A percentile compares a stretch with the other conserved stretches of the same genome.
Evolutionary conservation across 176 grass and related monocot species (phyloP).

Genomic region (Rhynchospora pubera): DNA sequence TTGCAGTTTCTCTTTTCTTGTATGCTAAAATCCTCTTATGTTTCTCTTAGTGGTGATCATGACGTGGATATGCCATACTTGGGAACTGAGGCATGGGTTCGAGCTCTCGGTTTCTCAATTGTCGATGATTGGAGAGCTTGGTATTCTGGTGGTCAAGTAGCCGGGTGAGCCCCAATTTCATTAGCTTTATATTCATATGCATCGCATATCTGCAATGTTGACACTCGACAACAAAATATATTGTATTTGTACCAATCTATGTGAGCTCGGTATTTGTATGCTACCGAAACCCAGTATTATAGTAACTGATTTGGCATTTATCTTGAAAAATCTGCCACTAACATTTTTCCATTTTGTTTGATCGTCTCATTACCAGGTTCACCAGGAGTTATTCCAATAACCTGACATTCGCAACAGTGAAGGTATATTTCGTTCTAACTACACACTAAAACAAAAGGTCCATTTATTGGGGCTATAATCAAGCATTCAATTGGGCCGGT

Average conservation of each 20-base stretch:
- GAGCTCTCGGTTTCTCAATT: conserved; percentile 41
- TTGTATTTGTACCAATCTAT: no score
- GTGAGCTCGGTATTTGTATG: no score
- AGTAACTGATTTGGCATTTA: no score
- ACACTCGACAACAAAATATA: background rate
- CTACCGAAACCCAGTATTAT: background rate
- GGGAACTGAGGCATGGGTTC: conserved; percentile 52
- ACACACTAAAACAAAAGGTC: background rate
- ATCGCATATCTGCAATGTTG: background rate
- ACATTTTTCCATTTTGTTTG: background rate
- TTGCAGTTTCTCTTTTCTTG: background rate
- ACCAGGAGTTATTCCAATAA: conserved; percentile 53
- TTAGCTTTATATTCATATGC: background rate
- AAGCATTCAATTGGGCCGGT: background rate
- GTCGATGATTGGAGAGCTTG: conserved; percentile 48
- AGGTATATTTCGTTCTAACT: conserved; percentile 32
- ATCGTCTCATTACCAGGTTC: conserved; percentile 28
- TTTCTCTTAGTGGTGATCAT: conserved; percentile 46
- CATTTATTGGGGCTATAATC: background rate
- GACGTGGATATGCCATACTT: conserved; percentile 11
- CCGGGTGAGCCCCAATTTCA: conserved; percentile 33
- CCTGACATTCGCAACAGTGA: conserved; percentile 59
- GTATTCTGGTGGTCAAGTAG: conserved; percentile 40
- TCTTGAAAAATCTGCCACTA: background rate
- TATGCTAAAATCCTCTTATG: background rate